These are phyloP conservation scores for Scenedesmus sp. DNA, from an alignment of 163 green algal genomes.

Conservation along the genomic window DNA sequence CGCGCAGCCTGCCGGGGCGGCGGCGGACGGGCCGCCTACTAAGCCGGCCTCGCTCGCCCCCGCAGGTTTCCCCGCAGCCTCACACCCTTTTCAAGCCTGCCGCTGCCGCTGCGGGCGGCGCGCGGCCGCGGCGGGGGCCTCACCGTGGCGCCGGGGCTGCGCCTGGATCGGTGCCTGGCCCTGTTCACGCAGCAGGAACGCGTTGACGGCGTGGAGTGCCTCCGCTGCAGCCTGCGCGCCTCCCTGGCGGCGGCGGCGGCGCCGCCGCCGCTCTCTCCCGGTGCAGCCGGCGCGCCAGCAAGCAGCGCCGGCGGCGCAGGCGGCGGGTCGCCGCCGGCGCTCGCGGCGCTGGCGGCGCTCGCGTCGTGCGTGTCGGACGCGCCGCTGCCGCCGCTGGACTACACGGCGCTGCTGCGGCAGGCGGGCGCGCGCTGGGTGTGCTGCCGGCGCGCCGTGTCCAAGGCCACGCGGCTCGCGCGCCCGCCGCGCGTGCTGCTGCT, in stretches of 20 bases:
- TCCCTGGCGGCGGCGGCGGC: slow-evolving; percentile 15
- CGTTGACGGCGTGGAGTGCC: slow-evolving; percentile 24
- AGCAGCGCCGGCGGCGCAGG: background rate
- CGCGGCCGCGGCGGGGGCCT: background rate
- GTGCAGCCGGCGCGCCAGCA: background rate
- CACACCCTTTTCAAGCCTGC: slow-evolving; percentile 19
- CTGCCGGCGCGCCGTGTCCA: background rate
- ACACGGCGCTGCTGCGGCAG: slow-evolving; percentile 24
- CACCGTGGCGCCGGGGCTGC: background rate
- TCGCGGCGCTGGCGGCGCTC: too few species aligned
- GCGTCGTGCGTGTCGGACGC: too few species aligned
- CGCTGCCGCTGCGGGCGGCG: background rate
- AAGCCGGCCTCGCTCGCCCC: too few species aligned
- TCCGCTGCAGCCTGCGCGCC: slow-evolving; percentile 23
- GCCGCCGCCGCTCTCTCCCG: too few species aligned
- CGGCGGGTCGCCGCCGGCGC: too few species aligned
- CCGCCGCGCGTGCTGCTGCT: slow-evolving; percentile 33
- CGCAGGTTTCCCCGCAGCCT: slow-evolving; percentile 24
- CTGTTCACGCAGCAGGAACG: background rate
- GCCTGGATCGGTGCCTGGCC: slow-evolving; percentile 1
- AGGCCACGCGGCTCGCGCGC: slow-evolving; percentile 3
- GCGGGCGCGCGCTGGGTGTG: background rate
- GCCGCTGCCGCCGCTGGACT: slow-evolving; percentile 18
- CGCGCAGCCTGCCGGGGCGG: too few species aligned
- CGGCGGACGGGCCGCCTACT: too few species aligned